Base-by-base conservation (phyloP, 2,329 filamentous ascomycete genomes). In the Fusarium nygamai region DNA sequence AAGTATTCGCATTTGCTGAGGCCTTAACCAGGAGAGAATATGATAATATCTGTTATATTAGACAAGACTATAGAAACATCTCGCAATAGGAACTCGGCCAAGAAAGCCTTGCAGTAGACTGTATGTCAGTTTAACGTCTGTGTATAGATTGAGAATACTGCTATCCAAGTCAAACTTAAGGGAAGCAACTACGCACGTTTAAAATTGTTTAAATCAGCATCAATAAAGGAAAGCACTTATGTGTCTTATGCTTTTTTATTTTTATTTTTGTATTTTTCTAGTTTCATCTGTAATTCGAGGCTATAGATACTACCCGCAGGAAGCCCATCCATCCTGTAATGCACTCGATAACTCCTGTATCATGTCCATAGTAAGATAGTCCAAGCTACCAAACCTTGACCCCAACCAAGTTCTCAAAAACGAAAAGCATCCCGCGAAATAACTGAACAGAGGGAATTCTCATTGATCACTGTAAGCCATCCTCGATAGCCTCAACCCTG, bases 191-290 rank as follows among this genome's bases (percentile, higher is more conserved):
- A 29, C 19, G 10, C 24, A 54, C 20, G 29, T 39, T 17, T 3
- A n/a, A 19, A 9, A 6, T 4, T 29, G 10, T 29, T 54, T 7
- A 27, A 8, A 7, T 10, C 4, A 29, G 24, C 20, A 29, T 17
- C 20, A 17, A 8, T n/a, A 13, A 51, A 2, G 8, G 10, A 38
- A 54, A 39, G 24, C 10, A 27, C n/a, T 1, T 17, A 56, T 29
- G 1, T 56, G 4, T 29, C 6, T 39, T 1, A n/a, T 29, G 8
- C 3, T 13, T 8, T 19, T n/a, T 39, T 2, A 17, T 5, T 6
- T 0, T 22, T 27, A n/a, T 27, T 54, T n/a, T 38, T 8, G 2
- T 22, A 3, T 22, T 56, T 29, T 16, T 8, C 22, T 27, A 39
- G 5, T 29, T 29, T 22, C 11, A 9, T 29, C 5, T 54, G 3